These are phyloP conservation scores for Poa pratensis DNA, from an alignment of 176 grass and related monocot species.

Conservation along the genomic window DNA sequence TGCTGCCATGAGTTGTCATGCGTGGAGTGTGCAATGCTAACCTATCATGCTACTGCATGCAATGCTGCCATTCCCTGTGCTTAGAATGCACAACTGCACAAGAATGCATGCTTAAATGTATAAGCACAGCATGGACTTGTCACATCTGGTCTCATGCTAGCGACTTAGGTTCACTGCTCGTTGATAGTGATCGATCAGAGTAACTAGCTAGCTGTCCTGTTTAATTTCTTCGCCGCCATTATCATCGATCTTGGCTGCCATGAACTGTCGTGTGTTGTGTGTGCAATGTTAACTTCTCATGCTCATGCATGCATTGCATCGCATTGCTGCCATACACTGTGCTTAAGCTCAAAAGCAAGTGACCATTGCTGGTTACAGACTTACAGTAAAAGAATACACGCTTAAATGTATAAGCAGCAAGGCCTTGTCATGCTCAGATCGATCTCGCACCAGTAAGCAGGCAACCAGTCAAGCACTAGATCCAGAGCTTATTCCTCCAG, in stretches of 20 bases:
- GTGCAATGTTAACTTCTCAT: no score
- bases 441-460: background rate
- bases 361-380: background rate
- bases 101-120: no score
- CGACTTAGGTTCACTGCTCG: background rate
- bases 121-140: no score
- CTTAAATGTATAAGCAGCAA: background rate
- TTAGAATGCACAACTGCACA: no score
- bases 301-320: no score
- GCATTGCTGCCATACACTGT: background rate
- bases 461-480: background rate
- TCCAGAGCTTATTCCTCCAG: background rate
- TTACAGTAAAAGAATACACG: background rate
- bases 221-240: background rate
- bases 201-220: no score
- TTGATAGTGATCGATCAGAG: background rate
- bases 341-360: background rate
- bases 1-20: no score
- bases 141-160: no score
- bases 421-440: background rate
- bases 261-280: no score
- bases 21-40: no score
- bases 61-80: no score
- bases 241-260: background rate
- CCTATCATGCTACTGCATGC: no score